Evolutionary conservation across 345 rosid genomes (phyloP).

Genomic region (Rhodamnia rubescens): DNA sequence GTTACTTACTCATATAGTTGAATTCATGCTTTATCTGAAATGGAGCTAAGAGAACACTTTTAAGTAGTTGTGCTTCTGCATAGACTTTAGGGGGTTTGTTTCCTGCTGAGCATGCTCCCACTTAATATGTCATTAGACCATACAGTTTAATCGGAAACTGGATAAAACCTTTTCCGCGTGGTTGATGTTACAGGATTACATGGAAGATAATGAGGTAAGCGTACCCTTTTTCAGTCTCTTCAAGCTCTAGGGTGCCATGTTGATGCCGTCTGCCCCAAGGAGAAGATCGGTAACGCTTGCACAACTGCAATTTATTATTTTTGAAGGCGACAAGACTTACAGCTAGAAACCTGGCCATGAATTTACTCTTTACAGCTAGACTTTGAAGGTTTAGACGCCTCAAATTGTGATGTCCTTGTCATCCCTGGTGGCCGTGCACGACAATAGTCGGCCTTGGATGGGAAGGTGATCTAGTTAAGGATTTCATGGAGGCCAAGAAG

Average conservation of each 20-base stretch:
- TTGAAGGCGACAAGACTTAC: conserved; percentile 94
- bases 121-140: neutral
- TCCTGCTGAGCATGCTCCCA: neutral
- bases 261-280: conserved; percentile 83
- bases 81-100: neutral
- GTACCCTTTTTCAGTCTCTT: conserved; percentile 76
- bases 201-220: conserved; percentile 80
- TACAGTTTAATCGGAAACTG: neutral
- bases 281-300: conserved; percentile 63
- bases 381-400: conserved; percentile 40
- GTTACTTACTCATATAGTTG: neutral
- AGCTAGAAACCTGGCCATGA: conserved; percentile 79
- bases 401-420: conserved; percentile 80
- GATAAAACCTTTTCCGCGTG: neutral
- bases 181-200: conserved; percentile 45
- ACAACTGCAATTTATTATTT: conserved; percentile 78
- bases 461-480: conserved; percentile 31
- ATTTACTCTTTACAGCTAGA: conserved; percentile 49
- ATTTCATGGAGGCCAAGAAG: conserved; percentile 48
- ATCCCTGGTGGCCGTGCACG: conserved; percentile 90
- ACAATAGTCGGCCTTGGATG: conserved; percentile 55
- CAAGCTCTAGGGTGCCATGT: conserved; percentile 75
- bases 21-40: neutral
- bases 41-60: neutral
- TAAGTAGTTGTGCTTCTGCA: neutral